Evolutionary conservation across 139 green algal species (phyloP).

Genomic region (Haematococcus lacustris): DNA sequence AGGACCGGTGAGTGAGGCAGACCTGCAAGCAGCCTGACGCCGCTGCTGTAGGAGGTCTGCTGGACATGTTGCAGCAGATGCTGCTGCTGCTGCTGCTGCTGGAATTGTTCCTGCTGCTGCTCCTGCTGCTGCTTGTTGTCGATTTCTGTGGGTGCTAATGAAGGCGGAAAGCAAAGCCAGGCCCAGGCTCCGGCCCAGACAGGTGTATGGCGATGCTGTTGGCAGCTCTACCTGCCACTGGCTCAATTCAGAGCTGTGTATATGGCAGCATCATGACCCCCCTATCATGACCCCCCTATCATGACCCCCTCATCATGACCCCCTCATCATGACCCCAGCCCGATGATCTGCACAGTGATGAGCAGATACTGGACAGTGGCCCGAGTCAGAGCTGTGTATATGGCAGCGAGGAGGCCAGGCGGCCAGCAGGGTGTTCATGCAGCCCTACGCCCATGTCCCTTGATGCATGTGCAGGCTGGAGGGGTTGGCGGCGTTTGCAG

Average conservation of each 20-base stretch:
- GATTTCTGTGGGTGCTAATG: background rate
- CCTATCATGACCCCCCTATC: too few relatives aligned
- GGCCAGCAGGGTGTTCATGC: background rate
- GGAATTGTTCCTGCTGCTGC: too few relatives aligned
- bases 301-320: too few relatives aligned
- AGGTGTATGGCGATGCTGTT: too few relatives aligned
- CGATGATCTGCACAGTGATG: background rate
- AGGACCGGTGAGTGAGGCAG: slow-evolving; percentile 32
- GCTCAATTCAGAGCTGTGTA: too few relatives aligned
- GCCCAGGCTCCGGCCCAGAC: too few relatives aligned
- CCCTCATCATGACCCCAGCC: too few relatives aligned
- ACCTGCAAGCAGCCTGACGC: background rate
- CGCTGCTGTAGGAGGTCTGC: too few relatives aligned
- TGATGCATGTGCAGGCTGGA: slow-evolving; percentile 41
- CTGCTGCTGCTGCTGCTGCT: too few relatives aligned
- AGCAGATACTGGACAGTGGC: background rate
- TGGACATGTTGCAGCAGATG: too few relatives aligned
- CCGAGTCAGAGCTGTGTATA: background rate
- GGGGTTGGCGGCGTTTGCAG: slow-evolving; percentile 72
- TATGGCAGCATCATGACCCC: too few relatives aligned
- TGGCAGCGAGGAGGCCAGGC: background rate
- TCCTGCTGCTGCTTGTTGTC: too few relatives aligned
- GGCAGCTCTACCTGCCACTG: background rate
- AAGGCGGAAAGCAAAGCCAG: background rate
- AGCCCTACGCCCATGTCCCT: background rate